Evolutionary conservation across 257 asterid species (phyloP).

Genomic region (Solanum lignicaule): DNA sequence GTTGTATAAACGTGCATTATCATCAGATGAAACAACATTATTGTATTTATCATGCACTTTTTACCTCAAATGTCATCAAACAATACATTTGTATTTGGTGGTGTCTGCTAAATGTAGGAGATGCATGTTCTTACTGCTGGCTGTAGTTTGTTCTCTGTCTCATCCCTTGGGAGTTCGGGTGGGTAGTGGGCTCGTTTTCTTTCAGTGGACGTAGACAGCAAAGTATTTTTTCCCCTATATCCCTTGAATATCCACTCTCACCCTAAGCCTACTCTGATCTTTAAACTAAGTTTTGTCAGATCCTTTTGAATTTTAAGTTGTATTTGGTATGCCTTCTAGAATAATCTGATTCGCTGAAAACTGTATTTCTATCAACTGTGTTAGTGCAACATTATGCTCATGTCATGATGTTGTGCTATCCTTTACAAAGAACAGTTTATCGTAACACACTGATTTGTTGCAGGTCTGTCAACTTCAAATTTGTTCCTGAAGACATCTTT

Average conservation of each 20-base stretch:
- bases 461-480: slow-evolving; percentile 54
- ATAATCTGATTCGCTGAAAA: neutral
- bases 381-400: neutral
- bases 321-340: neutral
- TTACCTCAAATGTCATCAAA: neutral
- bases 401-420: neutral
- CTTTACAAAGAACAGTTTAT: neutral
- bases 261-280: neutral
- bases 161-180: neutral
- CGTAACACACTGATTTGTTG: neutral
- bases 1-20: neutral
- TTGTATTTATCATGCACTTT: neutral
- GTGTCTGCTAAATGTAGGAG: neutral
- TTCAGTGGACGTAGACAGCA: neutral
- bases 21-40: neutral
- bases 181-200: neutral
- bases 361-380: neutral
- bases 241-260: neutral
- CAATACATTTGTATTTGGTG: neutral
- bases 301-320: neutral
- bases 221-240: neutral
- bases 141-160: neutral
- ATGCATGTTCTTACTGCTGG: neutral
- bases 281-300: neutral
- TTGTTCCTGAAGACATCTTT: slow-evolving; percentile 37